Conservation (phyloP, 1,284 basidiomycete genomes). For the Ceratobasidium sp. region DNA sequence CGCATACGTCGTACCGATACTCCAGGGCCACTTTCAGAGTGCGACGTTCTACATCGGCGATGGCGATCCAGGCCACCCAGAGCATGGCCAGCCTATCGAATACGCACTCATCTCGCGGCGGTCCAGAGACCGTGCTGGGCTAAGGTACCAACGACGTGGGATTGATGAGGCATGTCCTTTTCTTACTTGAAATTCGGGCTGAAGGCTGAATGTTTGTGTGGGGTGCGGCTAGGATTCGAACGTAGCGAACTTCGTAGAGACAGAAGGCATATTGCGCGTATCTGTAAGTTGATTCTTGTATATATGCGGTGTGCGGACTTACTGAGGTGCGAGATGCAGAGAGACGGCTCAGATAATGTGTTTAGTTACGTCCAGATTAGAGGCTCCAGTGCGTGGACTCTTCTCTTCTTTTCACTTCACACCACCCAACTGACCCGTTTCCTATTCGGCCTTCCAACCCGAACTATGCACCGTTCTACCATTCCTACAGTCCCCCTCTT, state of each 20-base stretch:
- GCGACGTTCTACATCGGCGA: constrained; percentile 68
- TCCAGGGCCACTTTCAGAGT: constrained; percentile 90
- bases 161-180: constrained; percentile 59
- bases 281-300: constrained; percentile 66
- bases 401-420: not conserved
- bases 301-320: not conserved
- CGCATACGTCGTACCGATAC: constrained; percentile 85
- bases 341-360: constrained; percentile 68
- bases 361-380: constrained; percentile 91
- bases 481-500: constrained; percentile 80
- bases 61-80: constrained; percentile 20
- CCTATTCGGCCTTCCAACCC: not conserved
- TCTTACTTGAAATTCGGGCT: not conserved
- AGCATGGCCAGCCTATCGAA: constrained; percentile 53
- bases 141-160: constrained; percentile 66
- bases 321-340: constrained; percentile 61
- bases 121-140: constrained; percentile 63
- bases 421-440: no score
- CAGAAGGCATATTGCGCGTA: constrained; percentile 77
- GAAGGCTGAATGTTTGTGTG: not conserved
- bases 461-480: not conserved
- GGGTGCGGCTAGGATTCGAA: constrained; percentile 56
- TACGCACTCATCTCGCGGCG: constrained; percentile 64
- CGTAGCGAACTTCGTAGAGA: constrained; percentile 68
- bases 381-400: constrained; percentile 79